These are phyloP conservation scores for Calvatia gigantea DNA, from an alignment of 768 basidiomycete species.

Conservation along the genomic window DNA sequence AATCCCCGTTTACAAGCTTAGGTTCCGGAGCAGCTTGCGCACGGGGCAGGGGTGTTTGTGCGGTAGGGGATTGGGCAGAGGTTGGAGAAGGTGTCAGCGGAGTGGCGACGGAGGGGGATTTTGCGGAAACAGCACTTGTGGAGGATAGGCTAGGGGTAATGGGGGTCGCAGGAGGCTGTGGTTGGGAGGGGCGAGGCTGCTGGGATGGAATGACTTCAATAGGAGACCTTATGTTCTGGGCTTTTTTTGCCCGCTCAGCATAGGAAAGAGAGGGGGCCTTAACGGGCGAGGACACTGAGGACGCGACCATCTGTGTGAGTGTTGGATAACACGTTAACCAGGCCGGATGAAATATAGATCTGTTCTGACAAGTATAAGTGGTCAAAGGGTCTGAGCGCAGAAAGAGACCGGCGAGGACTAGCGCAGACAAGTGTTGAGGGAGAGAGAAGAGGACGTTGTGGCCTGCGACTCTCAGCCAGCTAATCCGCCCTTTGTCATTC, in stretches of 20 bases:
- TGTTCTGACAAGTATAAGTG: neutral
- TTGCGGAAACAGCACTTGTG: slow-evolving; percentile 1
- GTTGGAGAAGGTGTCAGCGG: slow-evolving; percentile 2
- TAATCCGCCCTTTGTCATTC: slow-evolving; percentile 14
- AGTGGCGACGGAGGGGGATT: slow-evolving; percentile 6
- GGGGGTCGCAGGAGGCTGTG: slow-evolving; percentile 9
- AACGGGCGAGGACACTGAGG: slow-evolving; percentile 17
- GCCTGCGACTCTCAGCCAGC: slow-evolving; percentile 11
- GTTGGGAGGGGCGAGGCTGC: slow-evolving; percentile 11
- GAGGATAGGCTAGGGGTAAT: slow-evolving; percentile 4
- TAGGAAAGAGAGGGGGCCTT: slow-evolving; percentile 48
- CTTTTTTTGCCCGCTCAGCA: slow-evolving; percentile 50
- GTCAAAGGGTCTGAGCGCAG: neutral
- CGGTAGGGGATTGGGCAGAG: neutral
- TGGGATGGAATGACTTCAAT: slow-evolving; percentile 8
- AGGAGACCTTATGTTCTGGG: slow-evolving; percentile 32
- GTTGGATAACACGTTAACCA: slow-evolving; percentile 6
- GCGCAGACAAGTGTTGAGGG: neutral
- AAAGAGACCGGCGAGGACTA: neutral
- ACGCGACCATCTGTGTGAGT: slow-evolving; percentile 19
- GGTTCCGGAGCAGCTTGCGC: neutral
- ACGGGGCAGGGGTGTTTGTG: neutral
- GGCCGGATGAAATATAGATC: slow-evolving; percentile 12
- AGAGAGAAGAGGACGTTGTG: slow-evolving; percentile 11
- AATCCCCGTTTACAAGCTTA: neutral